phyloP scores from a whole-genome alignment of 306 rosid genomes.

The Vigna hirtella region DNA sequence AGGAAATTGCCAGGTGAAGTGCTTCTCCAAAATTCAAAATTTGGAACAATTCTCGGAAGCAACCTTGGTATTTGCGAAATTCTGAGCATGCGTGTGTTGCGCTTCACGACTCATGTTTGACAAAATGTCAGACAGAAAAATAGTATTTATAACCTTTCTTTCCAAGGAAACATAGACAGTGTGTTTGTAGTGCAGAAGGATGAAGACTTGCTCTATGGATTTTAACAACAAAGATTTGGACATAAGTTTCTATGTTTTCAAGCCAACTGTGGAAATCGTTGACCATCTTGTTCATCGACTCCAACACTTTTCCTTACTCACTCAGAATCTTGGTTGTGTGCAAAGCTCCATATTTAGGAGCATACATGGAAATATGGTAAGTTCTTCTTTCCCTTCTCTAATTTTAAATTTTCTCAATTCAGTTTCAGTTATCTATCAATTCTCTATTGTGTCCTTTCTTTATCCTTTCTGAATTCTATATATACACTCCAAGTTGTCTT shows the following conservation, averaged over 20 bases:
- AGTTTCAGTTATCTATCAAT: background rate
- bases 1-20: slow-evolving; percentile 38
- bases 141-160: slow-evolving; percentile 12
- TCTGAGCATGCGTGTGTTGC: slow-evolving; percentile 29
- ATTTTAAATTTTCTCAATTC: background rate
- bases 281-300: slow-evolving; percentile 65
- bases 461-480: background rate
- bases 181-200: slow-evolving; percentile 7
- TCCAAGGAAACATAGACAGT: slow-evolving; percentile 1
- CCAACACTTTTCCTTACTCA: slow-evolving; percentile 56
- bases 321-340: slow-evolving; percentile 72
- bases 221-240: slow-evolving; percentile 63
- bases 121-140: background rate
- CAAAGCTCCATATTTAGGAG: slow-evolving; percentile 74
- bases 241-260: slow-evolving; percentile 65
- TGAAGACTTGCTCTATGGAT: slow-evolving; percentile 64
- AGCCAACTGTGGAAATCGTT: slow-evolving; percentile 67
- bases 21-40: slow-evolving; percentile 37
- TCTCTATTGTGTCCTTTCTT: slow-evolving; percentile 4
- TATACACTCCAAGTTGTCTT: background rate
- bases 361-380: slow-evolving; percentile 86
- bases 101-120: slow-evolving; percentile 10
- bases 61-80: slow-evolving; percentile 25
- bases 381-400: background rate
- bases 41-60: slow-evolving; percentile 42